A percentile compares a stretch with the other conserved stretches of the same genome.
These are phyloP conservation scores for Porogramme epimiltina DNA, from an alignment of 1,284 basidiomycete genomes.

Conservation along the genomic window DNA sequence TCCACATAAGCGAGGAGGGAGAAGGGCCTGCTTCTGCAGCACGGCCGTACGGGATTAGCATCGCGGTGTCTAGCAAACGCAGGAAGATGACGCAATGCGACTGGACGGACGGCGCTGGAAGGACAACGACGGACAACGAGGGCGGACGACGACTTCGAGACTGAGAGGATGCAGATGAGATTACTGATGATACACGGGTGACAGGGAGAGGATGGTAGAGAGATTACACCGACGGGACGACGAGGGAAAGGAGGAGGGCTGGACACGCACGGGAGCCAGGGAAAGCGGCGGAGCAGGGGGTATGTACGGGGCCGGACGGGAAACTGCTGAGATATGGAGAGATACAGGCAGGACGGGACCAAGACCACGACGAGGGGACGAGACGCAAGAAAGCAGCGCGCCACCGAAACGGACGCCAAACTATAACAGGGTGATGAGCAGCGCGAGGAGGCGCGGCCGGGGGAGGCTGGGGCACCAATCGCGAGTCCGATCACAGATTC, in stretches of 20 bases:
- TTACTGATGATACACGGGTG: slow-evolving; percentile 21
- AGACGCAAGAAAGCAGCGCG: slow-evolving; percentile 2
- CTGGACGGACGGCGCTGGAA: slow-evolving; percentile 3
- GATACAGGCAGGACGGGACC: background rate
- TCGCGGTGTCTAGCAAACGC: too few species aligned
- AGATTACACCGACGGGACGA: slow-evolving; percentile 10
- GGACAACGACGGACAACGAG: slow-evolving; percentile 8
- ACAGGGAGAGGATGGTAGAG: background rate
- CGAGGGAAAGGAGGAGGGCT: background rate
- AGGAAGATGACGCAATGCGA: background rate
- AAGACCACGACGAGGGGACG: background rate
- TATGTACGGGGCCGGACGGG: slow-evolving; percentile 6
- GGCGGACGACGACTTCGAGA: slow-evolving; percentile 7
- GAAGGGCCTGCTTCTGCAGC: too few species aligned
- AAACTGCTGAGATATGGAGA: background rate
- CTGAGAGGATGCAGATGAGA: slow-evolving; percentile 8
- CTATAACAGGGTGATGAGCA: slow-evolving; percentile 10
- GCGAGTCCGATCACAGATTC: slow-evolving; percentile 49
- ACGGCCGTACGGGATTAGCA: too few species aligned
- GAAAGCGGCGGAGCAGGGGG: background rate
- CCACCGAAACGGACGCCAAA: slow-evolving; percentile 3
- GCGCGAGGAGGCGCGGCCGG: background rate
- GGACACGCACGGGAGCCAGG: slow-evolving; percentile 7
- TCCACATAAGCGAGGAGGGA: too few species aligned
- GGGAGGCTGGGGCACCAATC: background rate